Base-by-base conservation (phyloP, 768 basidiomycete genomes). In the Pluteus cervinus region DNA sequence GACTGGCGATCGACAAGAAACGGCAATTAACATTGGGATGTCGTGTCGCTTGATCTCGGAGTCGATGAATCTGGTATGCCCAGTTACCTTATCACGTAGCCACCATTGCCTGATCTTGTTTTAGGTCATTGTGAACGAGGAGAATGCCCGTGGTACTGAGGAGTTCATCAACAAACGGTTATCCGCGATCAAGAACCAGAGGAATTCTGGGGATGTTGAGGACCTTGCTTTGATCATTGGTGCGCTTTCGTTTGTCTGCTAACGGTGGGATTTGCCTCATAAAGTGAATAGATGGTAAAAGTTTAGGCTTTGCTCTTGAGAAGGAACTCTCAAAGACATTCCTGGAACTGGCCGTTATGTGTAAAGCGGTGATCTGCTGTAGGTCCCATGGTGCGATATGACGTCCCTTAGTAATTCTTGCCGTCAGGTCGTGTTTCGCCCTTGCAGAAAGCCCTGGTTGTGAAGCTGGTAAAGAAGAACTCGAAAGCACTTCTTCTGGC, bases 311-410 rank as follows among this genome's bases (percentile, higher is more conserved):
- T 57, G 96, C 96, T 2, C 66, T 99, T 33, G 91, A 98, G 55
- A 98, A 97, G 61, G 87, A 88, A 15, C 61, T 93, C 5, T 87
- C 89, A 15, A 86, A 86, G 53, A 71, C 72, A 5, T 97, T 99
- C 67, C 69, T 98, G 39, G 96, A 99, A 56, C 66, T 99, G 25
- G 94, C 94, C 1, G 79, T 97, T 48, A 82, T 98, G 82, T 99
- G 96, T 69, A 97, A 97, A 53, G 94, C 96, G 21, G 96, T 98
- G 33, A 84, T 99, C 24, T 98, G 94, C 60, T 99, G 94, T 93
- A 51, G 45, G 86, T 68, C 8, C 4, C n/a, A 6, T 14, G 3
- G 15, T 17, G 10, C 16, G 11, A 12, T 33, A 16, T 10, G 21
- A 24, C 28, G 12, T 2, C 11, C 11, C n/a, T 23, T 22, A 22